Percentiles rank a stretch among this genome's conserved stretches.
Conservation (phyloP, 2,329 filamentous ascomycete genomes). For the Fusarium napiforme region DNA sequence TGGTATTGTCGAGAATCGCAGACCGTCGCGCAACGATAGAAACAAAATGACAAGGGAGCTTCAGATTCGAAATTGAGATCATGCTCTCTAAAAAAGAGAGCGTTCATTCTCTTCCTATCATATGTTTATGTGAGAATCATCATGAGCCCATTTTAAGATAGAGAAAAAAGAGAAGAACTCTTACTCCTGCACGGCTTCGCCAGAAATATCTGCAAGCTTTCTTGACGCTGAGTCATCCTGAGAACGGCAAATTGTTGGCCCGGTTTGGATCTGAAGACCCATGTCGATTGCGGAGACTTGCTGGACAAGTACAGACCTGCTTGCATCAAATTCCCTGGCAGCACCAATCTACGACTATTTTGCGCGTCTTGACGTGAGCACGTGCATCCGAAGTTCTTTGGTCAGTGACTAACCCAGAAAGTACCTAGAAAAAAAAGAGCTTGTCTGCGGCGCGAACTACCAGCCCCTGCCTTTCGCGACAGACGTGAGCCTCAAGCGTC, state of each 20-base stretch:
- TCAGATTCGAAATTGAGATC: slow-evolving; percentile 74
- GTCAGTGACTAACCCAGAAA: slow-evolving; percentile 28
- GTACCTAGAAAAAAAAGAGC: slow-evolving; percentile 35
- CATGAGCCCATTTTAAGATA: slow-evolving; percentile 62
- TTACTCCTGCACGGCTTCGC: slow-evolving; percentile 18
- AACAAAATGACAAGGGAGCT: slow-evolving; percentile 51
- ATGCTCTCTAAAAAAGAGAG: slow-evolving; percentile 62
- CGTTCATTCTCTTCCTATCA: slow-evolving; percentile 78
- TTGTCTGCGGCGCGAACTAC: slow-evolving; percentile 35
- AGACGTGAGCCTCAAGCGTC: slow-evolving; percentile 37
- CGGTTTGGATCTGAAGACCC: slow-evolving; percentile 21
- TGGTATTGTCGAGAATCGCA: not conserved
- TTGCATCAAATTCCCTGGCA: slow-evolving; percentile 28
- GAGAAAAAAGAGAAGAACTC: slow-evolving; percentile 45
- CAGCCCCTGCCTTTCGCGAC: slow-evolving; percentile 46
- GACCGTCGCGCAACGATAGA: not conserved
- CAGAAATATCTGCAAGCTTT: slow-evolving; percentile 35
- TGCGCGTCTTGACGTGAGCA: not conserved
- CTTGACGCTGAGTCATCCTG: slow-evolving; percentile 43
- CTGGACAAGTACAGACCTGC: slow-evolving; percentile 20
- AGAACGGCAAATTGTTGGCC: slow-evolving; percentile 41
- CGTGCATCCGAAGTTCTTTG: slow-evolving; percentile 21
- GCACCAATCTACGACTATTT: slow-evolving; percentile 15
- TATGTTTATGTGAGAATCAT: slow-evolving; percentile 68
- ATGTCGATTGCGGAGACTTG: slow-evolving; percentile 17